Percentiles rank a stretch among this genome's conserved stretches.
These are phyloP conservation scores for Rhizopogon vulgaris DNA, from an alignment of 768 basidiomycete genomes.

Conservation along the genomic window DNA sequence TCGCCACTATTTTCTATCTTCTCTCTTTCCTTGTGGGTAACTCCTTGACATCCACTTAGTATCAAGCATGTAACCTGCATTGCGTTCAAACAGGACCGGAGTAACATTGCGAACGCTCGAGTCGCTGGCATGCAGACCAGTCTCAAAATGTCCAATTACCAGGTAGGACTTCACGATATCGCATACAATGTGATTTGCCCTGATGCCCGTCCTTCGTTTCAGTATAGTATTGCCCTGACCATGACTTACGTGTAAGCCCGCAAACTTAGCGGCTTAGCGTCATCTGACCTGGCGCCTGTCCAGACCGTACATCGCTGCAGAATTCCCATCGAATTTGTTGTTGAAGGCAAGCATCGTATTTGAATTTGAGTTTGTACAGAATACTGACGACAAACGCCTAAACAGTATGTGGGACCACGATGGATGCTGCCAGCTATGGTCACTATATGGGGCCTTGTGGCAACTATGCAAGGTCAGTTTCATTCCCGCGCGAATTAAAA, in stretches of 20 bases:
- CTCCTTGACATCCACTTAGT: neutral
- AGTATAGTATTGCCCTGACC: slow-evolving; percentile 31
- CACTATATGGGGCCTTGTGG: slow-evolving; percentile 63
- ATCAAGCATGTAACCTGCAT: neutral
- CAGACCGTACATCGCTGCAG: slow-evolving; percentile 49
- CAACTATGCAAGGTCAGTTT: slow-evolving; percentile 49
- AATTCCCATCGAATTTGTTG: slow-evolving; percentile 56
- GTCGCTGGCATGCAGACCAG: slow-evolving; percentile 55
- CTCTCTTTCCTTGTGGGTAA: slow-evolving; percentile 47
- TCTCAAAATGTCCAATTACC: slow-evolving; percentile 27
- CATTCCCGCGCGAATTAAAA: neutral
- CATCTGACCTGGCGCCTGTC: slow-evolving; percentile 1
- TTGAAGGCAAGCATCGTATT: slow-evolving; percentile 32
- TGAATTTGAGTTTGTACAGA: neutral
- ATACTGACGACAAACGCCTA: neutral
- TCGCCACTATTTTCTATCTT: slow-evolving; percentile 45
- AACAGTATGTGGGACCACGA: slow-evolving; percentile 44
- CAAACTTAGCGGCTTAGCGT: neutral
- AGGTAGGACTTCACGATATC: slow-evolving; percentile 7
- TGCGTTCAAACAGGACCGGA: slow-evolving; percentile 22
- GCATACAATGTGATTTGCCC: neutral
- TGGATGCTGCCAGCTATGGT: slow-evolving; percentile 57
- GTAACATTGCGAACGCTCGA: slow-evolving; percentile 53
- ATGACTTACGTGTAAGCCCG: slow-evolving; percentile 19
- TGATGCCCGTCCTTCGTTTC: neutral